Evolutionary conservation across 2,329 filamentous ascomycete genomes (phyloP).

Genomic region (Claviceps lovelessii): DNA sequence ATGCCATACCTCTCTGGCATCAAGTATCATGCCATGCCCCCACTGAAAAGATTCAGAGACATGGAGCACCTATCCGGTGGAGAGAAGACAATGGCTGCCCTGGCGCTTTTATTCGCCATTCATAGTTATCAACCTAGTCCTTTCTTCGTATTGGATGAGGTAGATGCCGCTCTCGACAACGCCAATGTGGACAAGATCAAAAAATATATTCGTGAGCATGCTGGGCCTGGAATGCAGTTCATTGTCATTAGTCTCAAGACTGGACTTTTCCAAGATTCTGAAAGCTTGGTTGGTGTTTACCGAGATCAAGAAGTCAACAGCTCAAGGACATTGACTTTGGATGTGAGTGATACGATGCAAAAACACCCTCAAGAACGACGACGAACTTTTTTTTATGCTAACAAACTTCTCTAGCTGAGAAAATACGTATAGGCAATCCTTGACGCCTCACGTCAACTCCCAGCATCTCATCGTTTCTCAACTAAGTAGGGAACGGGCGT

Average conservation of each 20-base stretch:
- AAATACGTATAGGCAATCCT: conserved; percentile 17
- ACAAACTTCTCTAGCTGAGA: conserved; percentile 15
- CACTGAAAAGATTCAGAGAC: conserved; percentile 92
- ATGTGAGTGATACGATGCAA: conserved; percentile 51
- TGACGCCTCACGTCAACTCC: neutral
- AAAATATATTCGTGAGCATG: conserved; percentile 88
- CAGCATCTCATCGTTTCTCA: neutral
- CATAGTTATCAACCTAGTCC: conserved; percentile 91
- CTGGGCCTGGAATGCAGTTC: conserved; percentile 95
- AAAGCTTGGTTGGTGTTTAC: conserved; percentile 91
- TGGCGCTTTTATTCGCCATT: conserved; percentile 92
- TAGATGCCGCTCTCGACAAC: conserved; percentile 95
- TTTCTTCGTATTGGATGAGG: conserved; percentile 96
- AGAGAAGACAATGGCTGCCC: conserved; percentile 95
- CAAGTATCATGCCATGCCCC: conserved; percentile 98
- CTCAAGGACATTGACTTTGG: conserved; percentile 78
- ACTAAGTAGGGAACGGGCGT: neutral
- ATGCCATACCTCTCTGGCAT: conserved; percentile 91
- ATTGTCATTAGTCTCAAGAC: conserved; percentile 96
- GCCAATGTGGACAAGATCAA: conserved; percentile 93
- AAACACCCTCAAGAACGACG: neutral
- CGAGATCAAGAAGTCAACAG: conserved; percentile 89
- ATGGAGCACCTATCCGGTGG: conserved; percentile 97
- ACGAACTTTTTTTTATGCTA: neutral
- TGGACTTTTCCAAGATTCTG: conserved; percentile 88